Percentiles rank a stretch among this genome's conserved stretches.
These are phyloP conservation scores for Emericellopsis terricola DNA, from an alignment of 495 filamentous ascomycete genomes.

Conservation along the genomic window DNA sequence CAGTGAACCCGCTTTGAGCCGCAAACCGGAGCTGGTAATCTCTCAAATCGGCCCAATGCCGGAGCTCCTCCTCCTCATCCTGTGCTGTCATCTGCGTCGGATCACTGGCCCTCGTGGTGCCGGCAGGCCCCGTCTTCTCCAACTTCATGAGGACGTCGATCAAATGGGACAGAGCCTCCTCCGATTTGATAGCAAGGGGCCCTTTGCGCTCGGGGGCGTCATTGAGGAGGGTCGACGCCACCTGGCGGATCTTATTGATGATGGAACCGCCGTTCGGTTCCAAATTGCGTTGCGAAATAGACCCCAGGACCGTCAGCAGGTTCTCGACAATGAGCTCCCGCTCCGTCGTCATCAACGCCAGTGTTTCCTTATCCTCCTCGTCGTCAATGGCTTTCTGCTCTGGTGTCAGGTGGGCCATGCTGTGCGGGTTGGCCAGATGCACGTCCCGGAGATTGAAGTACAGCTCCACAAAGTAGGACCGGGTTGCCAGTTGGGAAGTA, in stretches of 20 bases:
- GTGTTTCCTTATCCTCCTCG: slow-evolving; percentile 15
- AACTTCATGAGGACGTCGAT: slow-evolving; percentile 53
- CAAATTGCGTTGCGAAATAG: slow-evolving; percentile 61
- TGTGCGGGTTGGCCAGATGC: slow-evolving; percentile 14
- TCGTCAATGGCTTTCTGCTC: slow-evolving; percentile 23
- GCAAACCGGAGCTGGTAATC: slow-evolving; percentile 51
- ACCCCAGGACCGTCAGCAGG: slow-evolving; percentile 47
- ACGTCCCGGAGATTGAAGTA: slow-evolving; percentile 50
- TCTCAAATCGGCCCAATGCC: slow-evolving; percentile 55
- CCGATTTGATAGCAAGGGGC: slow-evolving; percentile 32
- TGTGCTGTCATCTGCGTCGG: slow-evolving; percentile 17
- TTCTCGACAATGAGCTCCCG: slow-evolving; percentile 59
- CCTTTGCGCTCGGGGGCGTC: slow-evolving; percentile 38
- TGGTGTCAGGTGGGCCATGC: slow-evolving; percentile 5
- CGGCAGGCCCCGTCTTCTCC: slow-evolving; percentile 30
- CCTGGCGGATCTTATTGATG: slow-evolving; percentile 51
- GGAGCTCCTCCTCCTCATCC: slow-evolving; percentile 55
- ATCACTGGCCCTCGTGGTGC: slow-evolving; percentile 2
- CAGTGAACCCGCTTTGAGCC: neutral
- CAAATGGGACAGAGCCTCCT: slow-evolving; percentile 48
- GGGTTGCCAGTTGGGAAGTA: slow-evolving; percentile 51
- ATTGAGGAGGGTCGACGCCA: slow-evolving; percentile 57
- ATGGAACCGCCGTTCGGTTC: slow-evolving; percentile 66
- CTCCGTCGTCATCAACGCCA: slow-evolving; percentile 41
- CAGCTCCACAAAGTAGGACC: slow-evolving; percentile 68